Conservation (phyloP, 2,329 filamentous ascomycete species). For the Colletotrichum sp. region DNA sequence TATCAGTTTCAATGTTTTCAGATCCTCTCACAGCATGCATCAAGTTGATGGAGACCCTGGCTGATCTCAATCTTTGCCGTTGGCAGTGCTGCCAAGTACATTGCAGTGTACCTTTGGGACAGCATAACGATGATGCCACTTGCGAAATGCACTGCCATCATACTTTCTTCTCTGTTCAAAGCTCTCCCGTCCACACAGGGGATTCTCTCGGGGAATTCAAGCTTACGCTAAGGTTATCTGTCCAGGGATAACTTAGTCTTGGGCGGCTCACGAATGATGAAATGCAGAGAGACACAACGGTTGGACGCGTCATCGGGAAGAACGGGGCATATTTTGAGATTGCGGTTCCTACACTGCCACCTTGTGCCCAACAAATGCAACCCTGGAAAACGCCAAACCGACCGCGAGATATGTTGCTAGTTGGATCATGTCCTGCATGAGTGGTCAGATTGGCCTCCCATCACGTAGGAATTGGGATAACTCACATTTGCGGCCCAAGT, state of each 20-base stretch:
- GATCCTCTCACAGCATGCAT: background rate
- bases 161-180: background rate
- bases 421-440: background rate
- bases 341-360: conserved; percentile 12
- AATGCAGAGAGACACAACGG: background rate
- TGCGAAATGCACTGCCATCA: background rate
- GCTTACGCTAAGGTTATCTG: background rate
- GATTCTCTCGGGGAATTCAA: background rate
- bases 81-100: background rate
- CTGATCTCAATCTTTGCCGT: conserved; percentile 2
- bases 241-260: background rate
- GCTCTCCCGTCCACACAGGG: background rate
- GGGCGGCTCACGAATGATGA: background rate
- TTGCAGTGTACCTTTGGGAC: background rate
- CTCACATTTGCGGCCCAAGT: conserved; percentile 49
- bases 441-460: background rate
- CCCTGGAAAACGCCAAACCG: conserved; percentile 1
- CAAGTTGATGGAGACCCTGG: background rate
- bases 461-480: background rate
- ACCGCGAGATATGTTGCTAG: background rate
- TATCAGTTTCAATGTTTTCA: background rate
- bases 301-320: conserved; percentile 9
- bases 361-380: conserved; percentile 2
- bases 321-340: conserved; percentile 5
- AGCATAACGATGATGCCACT: background rate